Conservation (phyloP, 1,284 basidiomycete genomes). For the Ceratorhiza oryzae-sativae region DNA sequence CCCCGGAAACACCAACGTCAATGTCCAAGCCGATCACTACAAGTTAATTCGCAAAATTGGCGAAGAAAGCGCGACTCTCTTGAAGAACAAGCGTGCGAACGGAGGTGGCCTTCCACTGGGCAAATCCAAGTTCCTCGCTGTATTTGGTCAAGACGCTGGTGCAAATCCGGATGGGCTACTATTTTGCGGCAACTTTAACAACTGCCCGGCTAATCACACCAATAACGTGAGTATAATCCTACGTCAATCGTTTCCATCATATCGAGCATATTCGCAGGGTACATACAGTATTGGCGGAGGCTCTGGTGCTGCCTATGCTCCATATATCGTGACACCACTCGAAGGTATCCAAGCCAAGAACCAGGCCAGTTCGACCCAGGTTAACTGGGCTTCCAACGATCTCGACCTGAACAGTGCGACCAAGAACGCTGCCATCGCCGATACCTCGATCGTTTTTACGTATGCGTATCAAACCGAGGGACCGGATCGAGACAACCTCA, state of each 20-base stretch:
- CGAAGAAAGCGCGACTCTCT: conserved; percentile 74
- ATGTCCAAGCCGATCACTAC: conserved; percentile 44
- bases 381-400: conserved; percentile 55
- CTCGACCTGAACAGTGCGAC: conserved; percentile 49
- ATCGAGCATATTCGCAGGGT: conserved; percentile 58
- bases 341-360: conserved; percentile 55
- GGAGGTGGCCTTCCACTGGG: conserved; percentile 52
- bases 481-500: conserved; percentile 53
- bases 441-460: conserved; percentile 54
- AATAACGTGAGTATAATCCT: conserved; percentile 73
- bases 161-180: conserved; percentile 44
- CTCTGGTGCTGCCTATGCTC: conserved; percentile 50
- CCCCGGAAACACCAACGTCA: conserved; percentile 41
- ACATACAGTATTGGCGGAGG: conserved; percentile 16
- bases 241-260: conserved; percentile 70
- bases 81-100: conserved; percentile 73
- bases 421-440: conserved; percentile 46
- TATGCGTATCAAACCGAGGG: conserved; percentile 53
- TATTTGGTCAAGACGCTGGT: conserved; percentile 40
- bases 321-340: conserved; percentile 57
- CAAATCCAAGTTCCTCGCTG: conserved; percentile 41
- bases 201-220: conserved; percentile 75
- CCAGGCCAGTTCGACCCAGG: conserved; percentile 51
- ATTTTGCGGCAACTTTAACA: conserved; percentile 72
- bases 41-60: conserved; percentile 80